These are phyloP conservation scores for Pichia sp. DNA, from an alignment of 1,139 yeast species.

Conservation along the genomic window DNA sequence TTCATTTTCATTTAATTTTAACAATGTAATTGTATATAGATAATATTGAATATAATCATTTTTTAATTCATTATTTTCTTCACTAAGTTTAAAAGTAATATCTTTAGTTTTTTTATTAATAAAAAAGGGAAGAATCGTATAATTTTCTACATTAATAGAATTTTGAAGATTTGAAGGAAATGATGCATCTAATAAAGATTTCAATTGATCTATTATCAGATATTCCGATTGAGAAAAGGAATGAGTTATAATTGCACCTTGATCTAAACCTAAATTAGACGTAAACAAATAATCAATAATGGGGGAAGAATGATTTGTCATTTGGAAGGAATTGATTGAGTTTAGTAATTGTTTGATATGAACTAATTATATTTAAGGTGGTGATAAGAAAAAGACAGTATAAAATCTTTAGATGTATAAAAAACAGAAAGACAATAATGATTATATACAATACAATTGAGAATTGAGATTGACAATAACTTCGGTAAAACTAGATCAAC, in stretches of 20 bases:
- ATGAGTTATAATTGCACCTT: background rate
- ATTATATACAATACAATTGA: too few species aligned
- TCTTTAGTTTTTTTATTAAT: conserved; percentile 35
- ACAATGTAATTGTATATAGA: conserved; percentile 43
- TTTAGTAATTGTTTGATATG: too few species aligned
- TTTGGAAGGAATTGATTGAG: background rate
- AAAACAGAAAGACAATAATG: too few species aligned
- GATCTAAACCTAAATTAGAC: conserved; percentile 45
- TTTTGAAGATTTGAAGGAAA: conserved; percentile 32
- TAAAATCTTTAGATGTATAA: too few species aligned
- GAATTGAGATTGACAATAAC: too few species aligned
- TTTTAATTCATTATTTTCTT: conserved; percentile 30
- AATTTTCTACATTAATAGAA: conserved; percentile 38
- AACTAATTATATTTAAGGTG: too few species aligned
- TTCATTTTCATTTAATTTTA: conserved; percentile 33
- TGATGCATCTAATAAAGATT: conserved; percentile 26
- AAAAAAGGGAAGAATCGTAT: conserved; percentile 42
- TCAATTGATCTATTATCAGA: conserved; percentile 37
- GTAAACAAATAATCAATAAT: conserved; percentile 32
- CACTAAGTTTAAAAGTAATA: conserved; percentile 37
- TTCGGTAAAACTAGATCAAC: too few species aligned
- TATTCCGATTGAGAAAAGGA: too few species aligned
- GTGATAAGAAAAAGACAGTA: too few species aligned
- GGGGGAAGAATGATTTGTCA: conserved; percentile 3
- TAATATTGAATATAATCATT: conserved; percentile 32